A percentile compares a stretch with the other conserved stretches of the same genome.
Conservation (phyloP, 2,329 filamentous ascomycete species). For the Alternaria conjuncta region DNA sequence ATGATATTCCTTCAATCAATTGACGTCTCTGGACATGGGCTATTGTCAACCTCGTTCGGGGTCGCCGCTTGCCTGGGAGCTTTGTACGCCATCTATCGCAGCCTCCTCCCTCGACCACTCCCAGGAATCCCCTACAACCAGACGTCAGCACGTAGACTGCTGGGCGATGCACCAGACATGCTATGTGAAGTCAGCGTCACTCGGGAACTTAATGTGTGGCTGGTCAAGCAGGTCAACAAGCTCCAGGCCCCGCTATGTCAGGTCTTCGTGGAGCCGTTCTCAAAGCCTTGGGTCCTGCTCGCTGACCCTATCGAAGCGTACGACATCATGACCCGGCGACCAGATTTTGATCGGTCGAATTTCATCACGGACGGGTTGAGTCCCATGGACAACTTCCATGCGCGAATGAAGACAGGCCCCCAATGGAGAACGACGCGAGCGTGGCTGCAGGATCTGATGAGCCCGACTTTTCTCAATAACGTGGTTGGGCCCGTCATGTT, state of each 20-base stretch:
- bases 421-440: constrained; percentile 25
- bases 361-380: constrained; percentile 34
- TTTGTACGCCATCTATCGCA: not conserved
- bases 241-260: constrained; percentile 10
- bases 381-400: constrained; percentile 18
- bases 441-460: not conserved
- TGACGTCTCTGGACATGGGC: not conserved
- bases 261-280: constrained; percentile 11
- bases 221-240: constrained; percentile 7
- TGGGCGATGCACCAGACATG: constrained; percentile 55
- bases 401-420: constrained; percentile 32
- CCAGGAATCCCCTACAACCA: constrained; percentile 56
- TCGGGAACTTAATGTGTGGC: constrained; percentile 3
- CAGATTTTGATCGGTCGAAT: constrained; percentile 10
- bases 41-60: not conserved
- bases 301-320: constrained; percentile 8
- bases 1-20: not conserved
- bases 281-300: constrained; percentile 13
- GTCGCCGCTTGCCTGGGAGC: not conserved
- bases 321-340: constrained; percentile 10
- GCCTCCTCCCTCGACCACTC: constrained; percentile 47
- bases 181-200: not conserved
- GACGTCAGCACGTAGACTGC: constrained; percentile 41
- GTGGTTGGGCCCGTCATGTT: not conserved
- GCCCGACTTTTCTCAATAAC: not conserved